Conservation (phyloP, 2,329 filamentous ascomycete species). For the Cordyceps fumosorosea region DNA sequence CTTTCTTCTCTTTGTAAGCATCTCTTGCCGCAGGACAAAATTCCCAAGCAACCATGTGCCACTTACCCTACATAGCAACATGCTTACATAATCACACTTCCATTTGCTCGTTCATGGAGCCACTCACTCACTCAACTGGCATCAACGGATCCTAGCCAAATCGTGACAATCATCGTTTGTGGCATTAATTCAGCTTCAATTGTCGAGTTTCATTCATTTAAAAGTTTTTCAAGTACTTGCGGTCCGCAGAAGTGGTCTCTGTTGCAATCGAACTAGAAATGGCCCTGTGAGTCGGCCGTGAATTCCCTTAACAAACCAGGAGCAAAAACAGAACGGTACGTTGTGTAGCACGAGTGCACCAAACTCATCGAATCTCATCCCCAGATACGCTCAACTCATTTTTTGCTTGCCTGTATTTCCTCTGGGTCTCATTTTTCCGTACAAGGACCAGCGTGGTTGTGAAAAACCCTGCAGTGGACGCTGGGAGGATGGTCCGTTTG, state of each 20-base stretch:
- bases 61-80: neutral
- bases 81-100: neutral
- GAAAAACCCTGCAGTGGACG: neutral
- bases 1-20: too few species aligned
- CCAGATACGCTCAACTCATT: neutral
- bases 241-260: neutral
- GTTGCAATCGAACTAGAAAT: neutral
- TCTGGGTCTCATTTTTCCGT: neutral
- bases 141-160: neutral
- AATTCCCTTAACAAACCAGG: neutral
- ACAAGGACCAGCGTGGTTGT: neutral
- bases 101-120: neutral
- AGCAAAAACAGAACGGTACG: conserved; percentile 1
- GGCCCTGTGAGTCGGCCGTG: neutral
- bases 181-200: neutral
- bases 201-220: neutral
- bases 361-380: neutral
- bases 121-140: neutral
- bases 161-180: neutral
- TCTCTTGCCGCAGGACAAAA: too few species aligned
- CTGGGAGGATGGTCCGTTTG: neutral
- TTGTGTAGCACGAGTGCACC: neutral
- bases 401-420: neutral
- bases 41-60: too few species aligned
- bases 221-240: neutral